Percentiles rank a stretch among this genome's conserved stretches.
Conservation (phyloP, 805 yeast genomes). For the Komagataella phaffii region DNA sequence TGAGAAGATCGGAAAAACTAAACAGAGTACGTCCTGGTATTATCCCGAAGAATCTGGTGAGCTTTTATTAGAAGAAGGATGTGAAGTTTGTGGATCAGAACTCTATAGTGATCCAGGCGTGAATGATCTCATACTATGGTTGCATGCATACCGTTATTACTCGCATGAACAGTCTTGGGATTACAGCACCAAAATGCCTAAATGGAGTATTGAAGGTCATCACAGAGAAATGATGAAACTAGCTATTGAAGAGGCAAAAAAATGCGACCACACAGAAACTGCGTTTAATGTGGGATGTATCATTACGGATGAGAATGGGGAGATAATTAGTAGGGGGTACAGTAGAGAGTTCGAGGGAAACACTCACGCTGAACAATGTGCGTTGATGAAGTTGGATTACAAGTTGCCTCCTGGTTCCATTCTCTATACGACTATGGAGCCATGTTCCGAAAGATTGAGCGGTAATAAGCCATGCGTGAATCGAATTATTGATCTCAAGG, state of each 20-base stretch:
- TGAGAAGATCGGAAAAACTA: constrained; percentile 58
- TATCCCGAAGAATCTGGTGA: constrained; percentile 55
- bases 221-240: constrained; percentile 53
- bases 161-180: constrained; percentile 48
- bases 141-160: constrained; percentile 79
- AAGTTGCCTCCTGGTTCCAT: constrained; percentile 65
- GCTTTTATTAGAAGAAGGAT: constrained; percentile 38
- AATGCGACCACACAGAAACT: constrained; percentile 70
- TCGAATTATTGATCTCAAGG: constrained; percentile 42
- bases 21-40: constrained; percentile 56
- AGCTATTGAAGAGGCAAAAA: constrained; percentile 68
- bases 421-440: constrained; percentile 94
- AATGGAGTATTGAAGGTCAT: constrained; percentile 55
- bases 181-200: constrained; percentile 64
- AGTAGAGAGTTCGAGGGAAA: constrained; percentile 89
- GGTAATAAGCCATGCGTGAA: constrained; percentile 87
- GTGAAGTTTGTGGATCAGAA: constrained; percentile 56
- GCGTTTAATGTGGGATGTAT: constrained; percentile 95
- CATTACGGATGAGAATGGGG: constrained; percentile 48
- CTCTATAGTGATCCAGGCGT: constrained; percentile 82
- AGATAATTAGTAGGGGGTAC: constrained; percentile 67
- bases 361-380: constrained; percentile 97
- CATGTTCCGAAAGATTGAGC: constrained; percentile 79
- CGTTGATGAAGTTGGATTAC: constrained; percentile 45
- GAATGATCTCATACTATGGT: constrained; percentile 76